These are phyloP conservation scores for Dothistroma pini DNA, from an alignment of 2,329 filamentous ascomycete species.

Conservation along the genomic window DNA sequence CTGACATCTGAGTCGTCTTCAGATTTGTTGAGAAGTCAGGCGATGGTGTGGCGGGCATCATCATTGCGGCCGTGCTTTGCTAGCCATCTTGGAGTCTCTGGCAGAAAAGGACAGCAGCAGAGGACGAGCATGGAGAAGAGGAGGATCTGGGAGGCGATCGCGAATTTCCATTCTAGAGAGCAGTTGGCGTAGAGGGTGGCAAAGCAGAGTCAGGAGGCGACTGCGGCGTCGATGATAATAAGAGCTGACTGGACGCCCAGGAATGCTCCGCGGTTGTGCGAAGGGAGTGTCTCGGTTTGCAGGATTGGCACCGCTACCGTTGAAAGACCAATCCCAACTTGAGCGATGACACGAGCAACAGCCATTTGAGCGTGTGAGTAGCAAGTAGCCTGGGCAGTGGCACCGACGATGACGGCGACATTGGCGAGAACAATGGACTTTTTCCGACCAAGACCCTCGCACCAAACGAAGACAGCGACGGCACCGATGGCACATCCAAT, in stretches of 20 bases:
- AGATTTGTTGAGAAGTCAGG: constrained; percentile 33
- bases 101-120: constrained; percentile 28
- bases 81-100: constrained; percentile 31
- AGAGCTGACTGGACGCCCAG: constrained; percentile 30
- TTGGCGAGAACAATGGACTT: constrained; percentile 28
- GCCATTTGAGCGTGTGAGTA: constrained; percentile 29
- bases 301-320: constrained; percentile 32
- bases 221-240: constrained; percentile 31
- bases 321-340: constrained; percentile 29
- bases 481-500: constrained; percentile 30
- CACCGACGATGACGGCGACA: constrained; percentile 28
- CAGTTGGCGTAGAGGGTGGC: constrained; percentile 27
- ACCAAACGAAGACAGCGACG: constrained; percentile 27
- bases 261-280: constrained; percentile 29
- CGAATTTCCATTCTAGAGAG: constrained; percentile 31
- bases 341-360: constrained; percentile 26
- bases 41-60: constrained; percentile 30
- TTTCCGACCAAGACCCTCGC: constrained; percentile 27
- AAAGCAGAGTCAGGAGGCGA: constrained; percentile 31
- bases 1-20: constrained; percentile 33
- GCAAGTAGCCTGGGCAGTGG: constrained; percentile 26
- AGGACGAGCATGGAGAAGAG: constrained; percentile 32
- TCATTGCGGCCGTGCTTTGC: constrained; percentile 28
- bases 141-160: constrained; percentile 31
- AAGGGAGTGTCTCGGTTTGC: constrained; percentile 31